Percentiles rank a stretch among this genome's conserved stretches.
These are phyloP conservation scores for Cercospora sp. DNA, from an alignment of 2,329 filamentous ascomycete genomes.

Conservation along the genomic window DNA sequence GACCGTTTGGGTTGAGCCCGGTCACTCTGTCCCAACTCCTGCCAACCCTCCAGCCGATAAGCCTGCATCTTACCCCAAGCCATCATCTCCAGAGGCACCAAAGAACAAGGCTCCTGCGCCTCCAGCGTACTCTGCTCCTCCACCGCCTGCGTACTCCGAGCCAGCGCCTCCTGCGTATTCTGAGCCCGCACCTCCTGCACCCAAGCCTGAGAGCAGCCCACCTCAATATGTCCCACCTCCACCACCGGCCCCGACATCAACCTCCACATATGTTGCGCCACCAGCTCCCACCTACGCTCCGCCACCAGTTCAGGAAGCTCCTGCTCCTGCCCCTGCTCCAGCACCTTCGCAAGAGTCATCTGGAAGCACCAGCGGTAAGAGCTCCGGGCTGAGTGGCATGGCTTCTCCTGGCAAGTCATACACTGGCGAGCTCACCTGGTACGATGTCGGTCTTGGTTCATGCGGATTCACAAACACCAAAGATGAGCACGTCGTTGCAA, in stretches of 20 bases:
- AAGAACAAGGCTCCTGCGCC: slow-evolving; percentile 17
- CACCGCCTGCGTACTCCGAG: slow-evolving; percentile 28
- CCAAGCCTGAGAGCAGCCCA: slow-evolving; percentile 25
- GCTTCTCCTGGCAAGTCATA: slow-evolving; percentile 42
- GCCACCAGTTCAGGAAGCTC: slow-evolving; percentile 20
- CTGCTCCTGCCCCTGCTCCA: slow-evolving; percentile 22
- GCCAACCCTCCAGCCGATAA: slow-evolving; percentile 13
- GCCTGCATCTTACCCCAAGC: slow-evolving; percentile 11
- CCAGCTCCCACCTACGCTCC: slow-evolving; percentile 24
- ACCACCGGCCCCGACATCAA: slow-evolving; percentile 12
- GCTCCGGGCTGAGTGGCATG: slow-evolving; percentile 23
- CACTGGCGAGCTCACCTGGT: slow-evolving; percentile 73
- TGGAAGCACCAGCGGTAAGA: slow-evolving; percentile 13
- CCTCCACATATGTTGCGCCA: slow-evolving; percentile 31
- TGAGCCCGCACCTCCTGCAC: slow-evolving; percentile 19
- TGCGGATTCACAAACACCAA: slow-evolving; percentile 65
- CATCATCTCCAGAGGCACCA: background rate
- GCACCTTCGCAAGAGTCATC: slow-evolving; percentile 11
- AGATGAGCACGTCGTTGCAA: slow-evolving; percentile 65
- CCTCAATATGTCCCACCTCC: slow-evolving; percentile 30
- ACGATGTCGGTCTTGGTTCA: slow-evolving; percentile 65
- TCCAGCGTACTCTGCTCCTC: slow-evolving; percentile 29
- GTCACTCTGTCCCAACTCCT: slow-evolving; percentile 24
- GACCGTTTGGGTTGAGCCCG: slow-evolving; percentile 49
- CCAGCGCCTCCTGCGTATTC: slow-evolving; percentile 28